These are phyloP conservation scores for Diplodia sapinea DNA, from an alignment of 2,329 filamentous ascomycete genomes.

Conservation along the genomic window DNA sequence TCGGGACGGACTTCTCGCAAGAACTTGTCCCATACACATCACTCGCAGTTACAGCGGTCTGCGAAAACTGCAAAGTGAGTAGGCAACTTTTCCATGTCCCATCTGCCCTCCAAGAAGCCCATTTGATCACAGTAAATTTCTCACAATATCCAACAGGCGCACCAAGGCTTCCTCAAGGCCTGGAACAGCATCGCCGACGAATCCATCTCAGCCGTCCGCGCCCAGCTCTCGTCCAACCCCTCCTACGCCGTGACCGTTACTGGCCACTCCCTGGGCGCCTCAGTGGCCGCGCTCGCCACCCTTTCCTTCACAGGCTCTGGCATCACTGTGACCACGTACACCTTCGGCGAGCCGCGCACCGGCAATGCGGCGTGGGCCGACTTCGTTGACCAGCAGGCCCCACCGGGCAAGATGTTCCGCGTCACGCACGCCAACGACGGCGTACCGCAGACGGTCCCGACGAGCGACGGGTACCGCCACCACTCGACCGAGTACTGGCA, in stretches of 20 bases:
- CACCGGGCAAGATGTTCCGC: conserved; percentile 20
- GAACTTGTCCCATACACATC: conserved; percentile 8
- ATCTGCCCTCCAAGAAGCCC: too few species aligned
- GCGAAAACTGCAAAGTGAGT: conserved; percentile 13
- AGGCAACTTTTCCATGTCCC: too few species aligned
- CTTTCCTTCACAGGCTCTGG: conserved; percentile 13
- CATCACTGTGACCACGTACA: conserved; percentile 15
- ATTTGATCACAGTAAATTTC: not conserved
- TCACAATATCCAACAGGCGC: not conserved
- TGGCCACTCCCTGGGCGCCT: conserved; percentile 24
- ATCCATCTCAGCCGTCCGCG: not conserved
- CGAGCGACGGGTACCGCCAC: conserved; percentile 17
- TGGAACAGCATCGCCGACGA: conserved; percentile 21
- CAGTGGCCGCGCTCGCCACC: conserved; percentile 21
- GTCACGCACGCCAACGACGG: conserved; percentile 31
- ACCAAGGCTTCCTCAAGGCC: conserved; percentile 25
- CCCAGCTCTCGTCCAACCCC: conserved; percentile 8
- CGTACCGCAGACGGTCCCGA: conserved; percentile 27
- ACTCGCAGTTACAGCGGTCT: not conserved
- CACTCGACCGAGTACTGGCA: conserved; percentile 31
- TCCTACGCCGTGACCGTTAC: conserved; percentile 12
- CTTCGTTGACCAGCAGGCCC: conserved; percentile 15
- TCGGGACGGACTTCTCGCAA: conserved; percentile 21
- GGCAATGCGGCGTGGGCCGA: conserved; percentile 26
- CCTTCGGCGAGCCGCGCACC: conserved; percentile 27